Evolutionary conservation across 768 basidiomycete genomes (phyloP).

Genomic region (Lactarius evosmus): DNA sequence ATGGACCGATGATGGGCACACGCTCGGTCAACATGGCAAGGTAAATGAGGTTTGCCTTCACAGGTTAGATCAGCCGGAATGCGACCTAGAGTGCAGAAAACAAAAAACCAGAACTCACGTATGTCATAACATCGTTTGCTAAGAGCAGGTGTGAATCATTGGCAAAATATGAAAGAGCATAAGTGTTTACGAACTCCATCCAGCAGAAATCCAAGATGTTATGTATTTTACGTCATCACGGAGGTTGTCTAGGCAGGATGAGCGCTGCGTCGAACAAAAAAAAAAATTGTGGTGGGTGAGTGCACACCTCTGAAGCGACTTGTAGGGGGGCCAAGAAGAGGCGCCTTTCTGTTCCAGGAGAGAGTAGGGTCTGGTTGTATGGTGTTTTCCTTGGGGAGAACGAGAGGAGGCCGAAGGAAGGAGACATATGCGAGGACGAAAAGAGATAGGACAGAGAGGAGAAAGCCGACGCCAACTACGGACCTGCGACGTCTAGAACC

Average conservation of each 20-base stretch:
- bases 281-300: neutral
- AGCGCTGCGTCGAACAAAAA: neutral
- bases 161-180: neutral
- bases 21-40: constrained; percentile 40
- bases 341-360: constrained; percentile 13
- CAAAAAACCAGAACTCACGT: constrained; percentile 39
- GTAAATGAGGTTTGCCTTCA: constrained; percentile 41
- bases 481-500: constrained; percentile 10
- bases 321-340: constrained; percentile 49
- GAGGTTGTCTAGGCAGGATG: constrained; percentile 51
- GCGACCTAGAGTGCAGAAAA: neutral
- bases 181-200: constrained; percentile 50
- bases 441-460: constrained; percentile 11
- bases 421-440: constrained; percentile 13
- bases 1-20: constrained; percentile 41
- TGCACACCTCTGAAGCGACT: constrained; percentile 50
- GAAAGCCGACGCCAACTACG: neutral
- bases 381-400: neutral
- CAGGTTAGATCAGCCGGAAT: neutral
- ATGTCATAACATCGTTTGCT: constrained; percentile 81
- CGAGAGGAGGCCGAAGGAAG: neutral
- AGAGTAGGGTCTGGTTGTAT: neutral
- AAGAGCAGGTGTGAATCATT: neutral
- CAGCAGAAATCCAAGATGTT: constrained; percentile 72
- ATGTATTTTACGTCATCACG: constrained; percentile 59